A percentile compares a stretch with the other conserved stretches of the same genome.
Conservation (phyloP, 441 rosid genomes). For the Daphne laureola region DNA sequence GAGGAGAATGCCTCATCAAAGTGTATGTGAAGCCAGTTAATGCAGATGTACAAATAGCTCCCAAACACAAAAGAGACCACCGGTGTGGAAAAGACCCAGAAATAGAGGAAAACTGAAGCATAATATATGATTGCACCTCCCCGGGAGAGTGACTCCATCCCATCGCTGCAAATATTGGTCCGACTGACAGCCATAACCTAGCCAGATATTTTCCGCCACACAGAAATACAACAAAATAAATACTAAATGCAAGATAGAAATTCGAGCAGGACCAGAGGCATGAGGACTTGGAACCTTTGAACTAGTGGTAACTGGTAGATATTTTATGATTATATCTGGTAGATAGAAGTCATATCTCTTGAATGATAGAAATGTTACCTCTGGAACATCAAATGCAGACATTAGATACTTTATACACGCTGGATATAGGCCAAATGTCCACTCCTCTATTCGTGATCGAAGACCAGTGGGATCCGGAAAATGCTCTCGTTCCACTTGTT, state of each 20-base stretch:
- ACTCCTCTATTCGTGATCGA: constrained; percentile 80
- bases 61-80: constrained; percentile 61
- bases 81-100: constrained; percentile 92
- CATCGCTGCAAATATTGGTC: constrained; percentile 49
- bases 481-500: constrained; percentile 77
- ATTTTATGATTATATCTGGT: background rate
- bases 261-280: constrained; percentile 1
- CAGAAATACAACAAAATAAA: no score
- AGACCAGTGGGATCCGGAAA: constrained; percentile 98
- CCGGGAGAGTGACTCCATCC: constrained; percentile 46
- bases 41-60: constrained; percentile 59
- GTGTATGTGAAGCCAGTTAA: constrained; percentile 65
- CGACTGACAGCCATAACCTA: constrained; percentile 72
- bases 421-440: constrained; percentile 94
- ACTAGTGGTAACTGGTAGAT: no score
- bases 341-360: background rate
- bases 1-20: constrained; percentile 74
- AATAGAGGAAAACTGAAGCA: constrained; percentile 58
- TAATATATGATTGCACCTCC: constrained; percentile 55
- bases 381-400: constrained; percentile 96
- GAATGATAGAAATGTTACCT: constrained; percentile 36
- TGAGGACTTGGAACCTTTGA: no score
- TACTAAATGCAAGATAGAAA: no score
- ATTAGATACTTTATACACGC: constrained; percentile 95
- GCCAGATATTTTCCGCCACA: constrained; percentile 7